Conservation (phyloP, 73 alveolate species). For the Paramecium pentaurelia region DNA sequence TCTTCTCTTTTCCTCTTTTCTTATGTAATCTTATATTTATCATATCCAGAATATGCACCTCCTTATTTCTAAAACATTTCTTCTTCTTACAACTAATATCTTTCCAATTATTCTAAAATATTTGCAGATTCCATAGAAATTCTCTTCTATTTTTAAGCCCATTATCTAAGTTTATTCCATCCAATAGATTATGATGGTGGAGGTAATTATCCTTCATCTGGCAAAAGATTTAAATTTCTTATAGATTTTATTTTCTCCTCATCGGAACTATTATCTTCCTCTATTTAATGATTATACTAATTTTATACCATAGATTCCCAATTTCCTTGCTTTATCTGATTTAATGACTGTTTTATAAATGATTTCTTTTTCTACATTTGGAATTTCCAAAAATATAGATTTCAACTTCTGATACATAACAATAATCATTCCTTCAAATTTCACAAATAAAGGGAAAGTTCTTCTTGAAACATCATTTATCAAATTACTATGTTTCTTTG, state of each 20-base stretch:
- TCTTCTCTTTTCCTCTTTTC: neutral
- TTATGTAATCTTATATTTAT: neutral
- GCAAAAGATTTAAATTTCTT: neutral
- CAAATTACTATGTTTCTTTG: neutral
- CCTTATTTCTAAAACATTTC: neutral
- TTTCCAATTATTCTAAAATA: neutral
- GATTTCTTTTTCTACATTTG: neutral
- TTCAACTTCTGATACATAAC: neutral
- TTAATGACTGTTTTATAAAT: neutral
- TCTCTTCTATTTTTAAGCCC: conserved; percentile 9
- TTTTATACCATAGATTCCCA: conserved; percentile 29
- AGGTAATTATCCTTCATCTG: neutral
- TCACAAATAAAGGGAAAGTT: conserved; percentile 19
- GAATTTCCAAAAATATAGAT: neutral
- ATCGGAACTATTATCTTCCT: conserved; percentile 5
- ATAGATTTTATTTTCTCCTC: neutral
- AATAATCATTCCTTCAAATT: conserved; percentile 30
- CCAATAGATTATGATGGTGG: neutral
- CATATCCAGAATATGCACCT: neutral
- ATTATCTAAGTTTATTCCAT: neutral
- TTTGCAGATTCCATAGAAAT: conserved; percentile 13
- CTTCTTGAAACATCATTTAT: conserved; percentile 13
- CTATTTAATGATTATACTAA: neutral
- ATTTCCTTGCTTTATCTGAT: neutral
- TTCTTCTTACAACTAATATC: neutral